Percentiles rank a stretch among this genome's conserved stretches.
Evolutionary conservation across 495 filamentous ascomycete genomes (phyloP).

Genomic region (Hypoxylon intermedium): DNA sequence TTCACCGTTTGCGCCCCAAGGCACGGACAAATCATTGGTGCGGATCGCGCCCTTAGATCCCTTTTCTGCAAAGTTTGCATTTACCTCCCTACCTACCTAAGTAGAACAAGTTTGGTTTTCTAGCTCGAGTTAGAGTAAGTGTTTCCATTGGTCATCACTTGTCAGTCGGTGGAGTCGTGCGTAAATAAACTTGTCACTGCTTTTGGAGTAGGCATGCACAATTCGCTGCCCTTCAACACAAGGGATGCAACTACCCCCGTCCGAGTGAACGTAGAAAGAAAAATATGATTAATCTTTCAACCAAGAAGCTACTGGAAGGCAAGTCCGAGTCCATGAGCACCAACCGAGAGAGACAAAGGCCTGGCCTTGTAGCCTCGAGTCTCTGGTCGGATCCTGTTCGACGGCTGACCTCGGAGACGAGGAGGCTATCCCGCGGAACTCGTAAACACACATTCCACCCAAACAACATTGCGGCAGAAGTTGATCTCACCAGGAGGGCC

Average conservation of each 20-base stretch:
- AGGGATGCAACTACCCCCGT: not conserved
- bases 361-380: not conserved
- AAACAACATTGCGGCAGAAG: constrained; percentile 27
- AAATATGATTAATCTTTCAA: constrained; percentile 32
- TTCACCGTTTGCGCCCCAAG: constrained; percentile 18
- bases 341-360: constrained; percentile 5
- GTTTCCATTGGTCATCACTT: constrained; percentile 12
- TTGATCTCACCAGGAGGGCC: constrained; percentile 38
- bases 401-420: constrained; percentile 12
- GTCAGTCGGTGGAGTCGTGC: constrained; percentile 20
- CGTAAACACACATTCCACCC: constrained; percentile 41
- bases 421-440: constrained; percentile 26
- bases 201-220: constrained; percentile 18
- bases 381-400: constrained; percentile 1
- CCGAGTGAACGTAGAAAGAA: constrained; percentile 18
- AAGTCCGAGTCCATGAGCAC: constrained; percentile 17
- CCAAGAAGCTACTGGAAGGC: constrained; percentile 33
- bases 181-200: constrained; percentile 4
- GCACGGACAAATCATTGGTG: constrained; percentile 13
- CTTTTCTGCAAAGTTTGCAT: constrained; percentile 17
- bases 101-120: constrained; percentile 20
- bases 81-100: constrained; percentile 15
- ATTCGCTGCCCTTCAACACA: constrained; percentile 8
- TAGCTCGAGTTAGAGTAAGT: not conserved
- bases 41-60: not conserved